A percentile compares a stretch with the other conserved stretches of the same genome.
These are phyloP conservation scores for Linanthus parryae DNA, from an alignment of 148 eudicot species.

Conservation along the genomic window DNA sequence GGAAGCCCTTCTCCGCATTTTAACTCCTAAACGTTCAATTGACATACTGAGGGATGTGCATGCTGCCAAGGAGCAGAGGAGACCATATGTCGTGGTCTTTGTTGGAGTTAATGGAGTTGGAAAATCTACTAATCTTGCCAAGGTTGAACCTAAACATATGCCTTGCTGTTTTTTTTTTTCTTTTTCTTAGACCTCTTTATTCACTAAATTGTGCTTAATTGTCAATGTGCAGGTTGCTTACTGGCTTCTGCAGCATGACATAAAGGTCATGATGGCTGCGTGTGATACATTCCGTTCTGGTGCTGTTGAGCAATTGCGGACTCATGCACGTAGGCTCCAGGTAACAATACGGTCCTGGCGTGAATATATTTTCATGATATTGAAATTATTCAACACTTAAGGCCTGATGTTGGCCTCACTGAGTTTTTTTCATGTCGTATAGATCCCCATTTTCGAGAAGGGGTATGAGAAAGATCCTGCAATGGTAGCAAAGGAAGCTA, in stretches of 20 bases:
- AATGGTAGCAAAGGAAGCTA: conserved; percentile 94
- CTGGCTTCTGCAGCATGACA: conserved; percentile 88
- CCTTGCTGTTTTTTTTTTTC: not conserved
- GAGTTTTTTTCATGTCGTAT: too few relatives aligned
- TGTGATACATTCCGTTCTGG: conserved; percentile 98
- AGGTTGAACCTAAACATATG: conserved; percentile 33
- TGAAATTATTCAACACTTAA: too few relatives aligned
- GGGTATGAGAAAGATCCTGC: conserved; percentile 99
- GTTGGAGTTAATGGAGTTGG: conserved; percentile 99
- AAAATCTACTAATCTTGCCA: conserved; percentile 96
- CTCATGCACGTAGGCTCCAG: conserved; percentile 98
- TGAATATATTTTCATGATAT: not conserved
- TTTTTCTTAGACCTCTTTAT: too few relatives aligned
- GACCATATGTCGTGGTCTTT: conserved; percentile 96
- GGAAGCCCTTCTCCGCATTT: conserved; percentile 93
- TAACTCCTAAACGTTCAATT: conserved; percentile 93
- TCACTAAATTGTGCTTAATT: conserved; percentile 1
- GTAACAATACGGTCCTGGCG: conserved; percentile 19
- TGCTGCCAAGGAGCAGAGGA: conserved; percentile 90
- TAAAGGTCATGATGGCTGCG: conserved; percentile 99
- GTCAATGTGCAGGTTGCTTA: conserved; percentile 69
- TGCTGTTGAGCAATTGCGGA: conserved; percentile 97
- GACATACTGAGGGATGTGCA: conserved; percentile 97
- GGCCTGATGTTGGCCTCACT: too few relatives aligned
- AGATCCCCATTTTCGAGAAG: conserved; percentile 98